A percentile compares a stretch with the other conserved stretches of the same genome.
phyloP scores from a whole-genome alignment of 768 basidiomycete species.

The Russula foetens region DNA sequence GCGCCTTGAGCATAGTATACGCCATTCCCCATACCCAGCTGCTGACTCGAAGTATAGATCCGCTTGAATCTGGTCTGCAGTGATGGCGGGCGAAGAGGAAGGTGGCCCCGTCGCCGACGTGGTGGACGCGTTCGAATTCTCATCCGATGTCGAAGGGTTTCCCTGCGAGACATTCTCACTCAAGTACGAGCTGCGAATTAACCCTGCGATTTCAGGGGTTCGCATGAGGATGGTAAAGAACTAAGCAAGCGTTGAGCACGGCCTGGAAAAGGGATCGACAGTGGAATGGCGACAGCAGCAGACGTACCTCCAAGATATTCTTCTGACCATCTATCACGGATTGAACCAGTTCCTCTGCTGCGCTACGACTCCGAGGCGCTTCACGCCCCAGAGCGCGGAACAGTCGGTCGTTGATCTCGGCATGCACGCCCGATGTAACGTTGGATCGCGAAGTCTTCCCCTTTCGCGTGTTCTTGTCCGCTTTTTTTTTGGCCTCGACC shows the following conservation, averaged over 20 bases:
- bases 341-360: neutral
- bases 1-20: neutral
- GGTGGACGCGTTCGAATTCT: neutral
- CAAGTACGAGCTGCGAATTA: conserved; percentile 1
- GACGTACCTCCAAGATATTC: neutral
- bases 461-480: neutral
- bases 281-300: no score
- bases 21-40: conserved; percentile 5
- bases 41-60: conserved; percentile 11
- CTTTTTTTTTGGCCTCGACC: neutral
- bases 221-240: neutral
- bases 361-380: neutral
- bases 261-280: neutral
- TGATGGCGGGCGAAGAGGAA: neutral
- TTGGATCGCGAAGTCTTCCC: neutral
- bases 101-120: neutral
- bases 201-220: neutral
- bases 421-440: neutral
- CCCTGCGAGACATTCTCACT: conserved; percentile 5
- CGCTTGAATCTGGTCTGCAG: neutral
- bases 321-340: neutral
- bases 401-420: neutral
- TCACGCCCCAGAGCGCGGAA: neutral
- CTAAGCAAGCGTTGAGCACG: neutral
- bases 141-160: neutral